Conservation (phyloP, 257 asterid species). For the Solanum tacnaense region DNA sequence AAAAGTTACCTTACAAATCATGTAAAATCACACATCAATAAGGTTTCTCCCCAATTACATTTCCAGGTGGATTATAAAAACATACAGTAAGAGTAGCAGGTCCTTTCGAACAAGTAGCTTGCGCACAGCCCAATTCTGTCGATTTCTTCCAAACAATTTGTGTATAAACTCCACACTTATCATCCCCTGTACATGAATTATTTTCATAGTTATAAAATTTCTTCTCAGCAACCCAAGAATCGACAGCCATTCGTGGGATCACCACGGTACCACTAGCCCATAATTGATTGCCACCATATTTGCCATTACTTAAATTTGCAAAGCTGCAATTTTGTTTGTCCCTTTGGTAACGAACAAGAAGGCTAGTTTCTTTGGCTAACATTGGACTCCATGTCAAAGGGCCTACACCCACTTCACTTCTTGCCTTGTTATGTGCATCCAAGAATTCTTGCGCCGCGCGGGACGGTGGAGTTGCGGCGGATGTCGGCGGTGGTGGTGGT, state of each 20-base stretch:
- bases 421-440: conserved; percentile 63
- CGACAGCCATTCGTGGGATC: conserved; percentile 56
- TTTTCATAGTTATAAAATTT: conserved; percentile 43
- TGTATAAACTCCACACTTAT: conserved; percentile 74
- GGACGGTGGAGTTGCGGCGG: background rate
- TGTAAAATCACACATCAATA: conserved; percentile 18
- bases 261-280: conserved; percentile 44
- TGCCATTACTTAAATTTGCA: conserved; percentile 39
- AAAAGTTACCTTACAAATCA: background rate
- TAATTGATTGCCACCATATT: conserved; percentile 75
- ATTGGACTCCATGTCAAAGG: conserved; percentile 60
- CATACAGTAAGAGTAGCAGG: conserved; percentile 53
- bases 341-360: conserved; percentile 50
- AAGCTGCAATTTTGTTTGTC: conserved; percentile 62
- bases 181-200: conserved; percentile 47
- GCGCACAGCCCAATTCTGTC: conserved; percentile 65
- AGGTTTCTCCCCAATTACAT: conserved; percentile 82
- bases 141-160: conserved; percentile 89
- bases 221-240: conserved; percentile 73
- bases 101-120: conserved; percentile 40
- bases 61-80: conserved; percentile 81
- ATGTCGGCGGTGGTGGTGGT: conserved; percentile 9
- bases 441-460: conserved; percentile 35
- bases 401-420: conserved; percentile 62
- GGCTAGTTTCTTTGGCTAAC: conserved; percentile 61